Evolutionary conservation across 2,329 filamentous ascomycete genomes (phyloP).

Genomic region (Diplodia corticola): DNA sequence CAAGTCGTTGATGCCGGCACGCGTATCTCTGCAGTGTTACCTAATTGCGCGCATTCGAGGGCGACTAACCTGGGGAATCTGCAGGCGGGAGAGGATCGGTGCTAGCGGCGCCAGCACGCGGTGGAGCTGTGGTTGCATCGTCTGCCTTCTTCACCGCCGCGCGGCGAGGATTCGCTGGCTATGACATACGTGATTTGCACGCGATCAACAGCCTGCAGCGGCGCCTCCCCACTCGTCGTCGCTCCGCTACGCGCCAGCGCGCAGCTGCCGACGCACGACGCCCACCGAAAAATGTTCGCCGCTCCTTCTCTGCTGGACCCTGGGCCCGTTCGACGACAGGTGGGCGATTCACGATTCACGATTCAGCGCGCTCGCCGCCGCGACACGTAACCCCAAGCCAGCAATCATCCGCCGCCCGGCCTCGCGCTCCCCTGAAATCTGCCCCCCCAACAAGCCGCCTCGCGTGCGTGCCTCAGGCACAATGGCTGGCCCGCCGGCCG

Average conservation of each 20-base stretch:
- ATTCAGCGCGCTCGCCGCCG: not conserved
- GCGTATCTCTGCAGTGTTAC: conserved; percentile 4
- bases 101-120: conserved; percentile 8
- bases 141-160: conserved; percentile 20
- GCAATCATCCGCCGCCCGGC: conserved; percentile 5
- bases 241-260: conserved; percentile 12
- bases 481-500: not conserved
- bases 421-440: conserved; percentile 15
- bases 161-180: conserved; percentile 14
- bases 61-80: conserved; percentile 10
- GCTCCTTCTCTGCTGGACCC: conserved; percentile 3
- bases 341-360: not conserved
- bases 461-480: conserved; percentile 1
- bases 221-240: conserved; percentile 19
- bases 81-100: not conserved
- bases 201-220: conserved; percentile 21
- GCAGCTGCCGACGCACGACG: not conserved
- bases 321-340: not conserved
- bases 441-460: not conserved
- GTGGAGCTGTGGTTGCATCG: conserved; percentile 16
- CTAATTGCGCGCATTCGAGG: not conserved
- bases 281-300: not conserved
- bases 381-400: not conserved
- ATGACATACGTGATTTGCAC: conserved; percentile 22
- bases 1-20: not conserved